Conservation (phyloP, 306 rosid genomes). For the Medicago lupulina region DNA sequence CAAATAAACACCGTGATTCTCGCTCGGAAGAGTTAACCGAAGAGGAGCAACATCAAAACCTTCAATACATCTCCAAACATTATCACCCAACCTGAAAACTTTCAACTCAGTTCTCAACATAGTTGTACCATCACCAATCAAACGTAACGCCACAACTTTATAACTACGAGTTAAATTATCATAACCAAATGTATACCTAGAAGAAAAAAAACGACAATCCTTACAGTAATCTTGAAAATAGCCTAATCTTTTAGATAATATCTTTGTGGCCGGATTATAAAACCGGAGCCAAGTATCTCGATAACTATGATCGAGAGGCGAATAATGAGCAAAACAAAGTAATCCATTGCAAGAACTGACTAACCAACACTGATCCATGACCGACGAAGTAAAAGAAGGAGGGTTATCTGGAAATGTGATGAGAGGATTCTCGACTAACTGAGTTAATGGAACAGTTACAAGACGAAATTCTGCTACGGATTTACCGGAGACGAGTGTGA, state of each 20-base stretch:
- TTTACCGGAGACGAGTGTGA: not conserved
- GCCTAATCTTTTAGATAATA: not conserved
- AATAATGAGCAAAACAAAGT: not conserved
- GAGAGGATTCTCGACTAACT: not conserved
- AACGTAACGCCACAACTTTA: not conserved
- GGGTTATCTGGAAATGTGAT: not conserved
- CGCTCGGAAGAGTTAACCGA: not conserved
- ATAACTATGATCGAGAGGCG: not conserved
- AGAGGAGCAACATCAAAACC: not conserved
- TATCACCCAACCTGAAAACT: not conserved
- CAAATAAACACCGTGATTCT: slow-evolving; percentile 1
- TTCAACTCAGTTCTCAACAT: not conserved
- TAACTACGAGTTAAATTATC: not conserved
- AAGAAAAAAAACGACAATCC: not conserved
- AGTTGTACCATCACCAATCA: not conserved
- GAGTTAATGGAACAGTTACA: not conserved
- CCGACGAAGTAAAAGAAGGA: not conserved
- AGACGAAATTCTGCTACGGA: not conserved
- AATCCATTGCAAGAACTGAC: slow-evolving; percentile 26
- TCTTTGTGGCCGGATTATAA: slow-evolving; percentile 2
- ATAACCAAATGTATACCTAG: not conserved
- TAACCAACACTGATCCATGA: not conserved
- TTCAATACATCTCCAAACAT: slow-evolving; percentile 1
- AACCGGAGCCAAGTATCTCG: not conserved
- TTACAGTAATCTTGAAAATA: not conserved